Evolutionary conservation across 495 filamentous ascomycete species (phyloP).

Genomic region (Xylaria castorea): DNA sequence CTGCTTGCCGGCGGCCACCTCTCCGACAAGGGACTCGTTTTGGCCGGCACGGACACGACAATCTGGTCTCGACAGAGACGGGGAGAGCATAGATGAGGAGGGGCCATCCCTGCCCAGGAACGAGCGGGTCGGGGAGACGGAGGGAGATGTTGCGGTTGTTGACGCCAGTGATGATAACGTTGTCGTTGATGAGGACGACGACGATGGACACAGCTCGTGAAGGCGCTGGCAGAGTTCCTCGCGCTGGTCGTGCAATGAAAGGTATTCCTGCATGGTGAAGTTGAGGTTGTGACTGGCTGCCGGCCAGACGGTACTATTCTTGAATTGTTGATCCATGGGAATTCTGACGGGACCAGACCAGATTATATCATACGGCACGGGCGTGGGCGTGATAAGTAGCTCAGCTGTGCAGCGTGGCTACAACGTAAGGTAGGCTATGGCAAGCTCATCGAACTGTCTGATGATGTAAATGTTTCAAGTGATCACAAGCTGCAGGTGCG

Average conservation of each 20-base stretch:
- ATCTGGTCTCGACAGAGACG: slow-evolving; percentile 29
- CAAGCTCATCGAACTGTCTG: slow-evolving; percentile 6
- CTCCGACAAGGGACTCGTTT: slow-evolving; percentile 45
- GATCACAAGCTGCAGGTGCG: background rate
- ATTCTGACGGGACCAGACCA: background rate
- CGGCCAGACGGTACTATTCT: slow-evolving; percentile 8
- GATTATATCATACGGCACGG: background rate
- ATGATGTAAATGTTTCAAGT: too few relatives aligned
- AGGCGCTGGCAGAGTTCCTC: slow-evolving; percentile 59
- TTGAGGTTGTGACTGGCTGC: slow-evolving; percentile 34
- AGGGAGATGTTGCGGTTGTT: slow-evolving; percentile 44
- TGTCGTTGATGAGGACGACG: slow-evolving; percentile 38
- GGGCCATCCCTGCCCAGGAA: slow-evolving; percentile 23
- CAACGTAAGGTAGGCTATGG: background rate
- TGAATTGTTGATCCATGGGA: slow-evolving; percentile 7
- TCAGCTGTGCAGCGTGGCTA: background rate
- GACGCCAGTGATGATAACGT: slow-evolving; percentile 45
- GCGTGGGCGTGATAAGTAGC: background rate
- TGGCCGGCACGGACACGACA: slow-evolving; percentile 36
- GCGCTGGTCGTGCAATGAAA: slow-evolving; percentile 62
- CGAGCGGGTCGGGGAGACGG: slow-evolving; percentile 45
- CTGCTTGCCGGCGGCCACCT: slow-evolving; percentile 59
- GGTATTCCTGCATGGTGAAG: slow-evolving; percentile 62
- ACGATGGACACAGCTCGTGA: slow-evolving; percentile 50
- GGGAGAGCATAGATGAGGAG: slow-evolving; percentile 33